Base-by-base conservation (phyloP, 2,329 filamentous ascomycete species). In the Trichophyton benhamiae region DNA sequence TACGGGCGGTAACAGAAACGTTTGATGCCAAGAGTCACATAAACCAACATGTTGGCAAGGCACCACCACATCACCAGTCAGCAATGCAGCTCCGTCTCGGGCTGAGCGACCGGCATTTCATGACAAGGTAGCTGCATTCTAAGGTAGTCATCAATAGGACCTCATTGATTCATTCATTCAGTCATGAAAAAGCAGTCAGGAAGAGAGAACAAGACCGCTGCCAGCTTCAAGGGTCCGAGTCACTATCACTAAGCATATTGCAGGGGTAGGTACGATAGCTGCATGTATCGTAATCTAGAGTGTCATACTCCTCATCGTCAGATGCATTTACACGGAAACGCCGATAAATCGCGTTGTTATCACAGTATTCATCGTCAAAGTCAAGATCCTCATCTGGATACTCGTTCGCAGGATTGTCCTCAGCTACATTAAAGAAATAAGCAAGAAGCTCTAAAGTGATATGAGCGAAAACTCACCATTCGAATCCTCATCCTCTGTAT, bases 401-500 rank as follows among this genome's bases (percentile, higher is more conserved):
- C 64, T 80, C 78, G 66, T 79, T 79, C 57, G 75, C 75, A 27
- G 77, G 77, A 64, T 78, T 76, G 62, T 79, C 77, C 65, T 80
- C 78, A 36, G 78, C 78, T 79, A 62, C 61, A 36, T 7, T 20
- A 48, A 38, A 53, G 42, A 22, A 20, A 13, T 59, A 46, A 42
- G 41, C 17, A 7, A 30, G 36, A 27, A 27, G 6, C 46, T 20
- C 42, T 27, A 57, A 41, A 44, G 2, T 13, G 20, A 33, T 11
- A 41, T 11, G 55, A 25, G 17, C 20, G 38, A 15, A n/a, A 53
- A 65, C 71, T 67, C 69, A 79, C 78, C 81, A 68, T 86, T 86
- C 42, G 82, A 82, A 65, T 86, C 83, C 27, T 83, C 82, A 64
- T 85, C 83, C 62, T 85, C 83, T 38, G 78, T 82, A 64, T 83